Evolutionary conservation across 2,329 filamentous ascomycete species (phyloP).

Genomic region (Laburnicola sp.): DNA sequence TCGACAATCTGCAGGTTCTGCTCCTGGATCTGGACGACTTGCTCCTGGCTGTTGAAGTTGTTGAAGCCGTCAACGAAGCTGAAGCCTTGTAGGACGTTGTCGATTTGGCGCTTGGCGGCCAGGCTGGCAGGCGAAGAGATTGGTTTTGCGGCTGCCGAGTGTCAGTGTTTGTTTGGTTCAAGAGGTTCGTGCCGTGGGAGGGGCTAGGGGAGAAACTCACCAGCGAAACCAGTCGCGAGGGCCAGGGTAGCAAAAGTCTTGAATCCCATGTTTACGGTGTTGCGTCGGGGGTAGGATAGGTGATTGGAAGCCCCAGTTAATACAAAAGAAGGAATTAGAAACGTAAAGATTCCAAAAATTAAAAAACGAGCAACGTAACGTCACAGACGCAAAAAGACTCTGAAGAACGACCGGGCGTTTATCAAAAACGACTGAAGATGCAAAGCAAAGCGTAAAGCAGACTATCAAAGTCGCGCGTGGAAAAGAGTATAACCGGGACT

Average conservation of each 20-base stretch:
- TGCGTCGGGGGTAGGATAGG: constrained; percentile 7
- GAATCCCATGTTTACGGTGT: constrained; percentile 32
- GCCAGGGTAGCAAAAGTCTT: constrained; percentile 30
- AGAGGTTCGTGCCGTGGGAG: not conserved
- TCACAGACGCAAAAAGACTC: constrained; percentile 34
- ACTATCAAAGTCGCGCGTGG: constrained; percentile 43
- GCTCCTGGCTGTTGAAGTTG: constrained; percentile 35
- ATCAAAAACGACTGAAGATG: too few species aligned
- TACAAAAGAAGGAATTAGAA: constrained; percentile 29
- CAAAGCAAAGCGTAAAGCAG: constrained; percentile 15
- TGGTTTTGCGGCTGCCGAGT: constrained; percentile 29
- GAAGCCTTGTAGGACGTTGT: constrained; percentile 27
- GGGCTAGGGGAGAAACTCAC: constrained; percentile 20
- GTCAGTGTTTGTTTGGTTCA: constrained; percentile 15
- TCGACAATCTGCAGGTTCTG: constrained; percentile 32
- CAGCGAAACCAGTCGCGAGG: constrained; percentile 39
- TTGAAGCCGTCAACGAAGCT: constrained; percentile 39
- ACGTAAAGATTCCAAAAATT: constrained; percentile 15
- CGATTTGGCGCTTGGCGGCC: constrained; percentile 24
- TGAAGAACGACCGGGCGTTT: constrained; percentile 21
- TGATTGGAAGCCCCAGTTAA: constrained; percentile 25
- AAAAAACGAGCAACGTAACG: constrained; percentile 27
- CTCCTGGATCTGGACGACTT: constrained; percentile 34
- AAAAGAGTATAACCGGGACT: constrained; percentile 30
- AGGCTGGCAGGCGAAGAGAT: constrained; percentile 22